Conservation (phyloP, 2,329 filamentous ascomycete genomes). For the Chaetomium olivaceum region DNA sequence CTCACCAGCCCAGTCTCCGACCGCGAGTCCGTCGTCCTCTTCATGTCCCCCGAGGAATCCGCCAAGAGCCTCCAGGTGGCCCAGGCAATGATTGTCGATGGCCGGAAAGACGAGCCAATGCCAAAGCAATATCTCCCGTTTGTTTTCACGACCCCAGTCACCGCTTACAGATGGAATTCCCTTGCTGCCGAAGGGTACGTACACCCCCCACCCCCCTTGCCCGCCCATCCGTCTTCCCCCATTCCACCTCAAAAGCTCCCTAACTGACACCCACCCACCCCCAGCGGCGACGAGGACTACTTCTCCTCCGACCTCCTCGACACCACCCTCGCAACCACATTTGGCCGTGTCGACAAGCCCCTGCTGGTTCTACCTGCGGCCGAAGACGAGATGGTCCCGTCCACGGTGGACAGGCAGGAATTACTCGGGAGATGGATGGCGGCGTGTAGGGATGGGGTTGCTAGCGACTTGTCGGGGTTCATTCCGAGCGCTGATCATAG, state of each 20-base stretch:
- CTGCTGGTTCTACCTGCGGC: slow-evolving; percentile 65
- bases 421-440: slow-evolving; percentile 59
- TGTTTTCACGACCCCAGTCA: slow-evolving; percentile 45
- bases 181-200: slow-evolving; percentile 50
- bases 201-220: background rate
- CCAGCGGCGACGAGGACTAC: slow-evolving; percentile 75
- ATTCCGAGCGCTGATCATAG: slow-evolving; percentile 53
- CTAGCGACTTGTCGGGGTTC: slow-evolving; percentile 52
- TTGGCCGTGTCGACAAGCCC: slow-evolving; percentile 61
- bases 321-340: slow-evolving; percentile 60
- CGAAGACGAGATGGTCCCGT: slow-evolving; percentile 65
- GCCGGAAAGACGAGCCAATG: slow-evolving; percentile 58
- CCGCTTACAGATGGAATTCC: slow-evolving; percentile 55
- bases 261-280: background rate
- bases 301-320: slow-evolving; percentile 74
- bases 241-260: no score
- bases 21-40: slow-evolving; percentile 57
- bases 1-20: slow-evolving; percentile 80
- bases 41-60: slow-evolving; percentile 35
- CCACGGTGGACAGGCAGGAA: slow-evolving; percentile 56
- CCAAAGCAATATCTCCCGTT: slow-evolving; percentile 46
- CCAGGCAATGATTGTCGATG: slow-evolving; percentile 55
- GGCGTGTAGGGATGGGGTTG: slow-evolving; percentile 43
- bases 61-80: slow-evolving; percentile 52
- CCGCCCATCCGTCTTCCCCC: background rate